These are phyloP conservation scores for Trichosporon sp. DNA, from an alignment of 1,284 basidiomycete genomes.

Conservation along the genomic window DNA sequence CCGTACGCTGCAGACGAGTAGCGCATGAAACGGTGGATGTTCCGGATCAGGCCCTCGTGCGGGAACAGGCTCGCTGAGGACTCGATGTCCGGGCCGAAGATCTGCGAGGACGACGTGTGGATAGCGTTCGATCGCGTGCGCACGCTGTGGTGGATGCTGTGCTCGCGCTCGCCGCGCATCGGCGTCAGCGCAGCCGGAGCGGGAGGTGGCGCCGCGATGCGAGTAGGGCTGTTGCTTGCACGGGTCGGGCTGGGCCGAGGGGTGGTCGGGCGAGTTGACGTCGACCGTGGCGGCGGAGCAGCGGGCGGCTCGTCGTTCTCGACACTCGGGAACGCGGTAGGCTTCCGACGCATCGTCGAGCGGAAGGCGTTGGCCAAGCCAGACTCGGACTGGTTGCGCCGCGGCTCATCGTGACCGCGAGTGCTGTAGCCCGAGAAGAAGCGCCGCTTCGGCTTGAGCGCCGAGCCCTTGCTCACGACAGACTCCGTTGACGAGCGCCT, in stretches of 20 bases:
- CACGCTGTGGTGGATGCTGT: conserved; percentile 10
- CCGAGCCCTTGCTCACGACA: not conserved
- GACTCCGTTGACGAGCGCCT: not conserved
- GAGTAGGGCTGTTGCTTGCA: not conserved
- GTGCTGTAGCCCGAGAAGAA: not conserved
- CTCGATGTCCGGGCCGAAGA: conserved; percentile 17
- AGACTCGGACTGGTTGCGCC: not conserved
- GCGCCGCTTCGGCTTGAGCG: not conserved
- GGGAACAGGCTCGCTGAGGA: conserved; percentile 44
- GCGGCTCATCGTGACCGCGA: not conserved
- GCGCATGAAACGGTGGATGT: conserved; percentile 52
- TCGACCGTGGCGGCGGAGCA: not conserved
- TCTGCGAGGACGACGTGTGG: conserved; percentile 16
- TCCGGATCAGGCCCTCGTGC: conserved; percentile 47
- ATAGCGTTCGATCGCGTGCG: conserved; percentile 21
- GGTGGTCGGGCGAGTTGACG: not conserved
- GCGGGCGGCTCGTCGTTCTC: conserved; percentile 3
- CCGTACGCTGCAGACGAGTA: conserved; percentile 51
- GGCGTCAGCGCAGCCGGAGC: not conserved
- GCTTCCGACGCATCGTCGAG: not conserved
- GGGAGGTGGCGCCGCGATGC: not conserved
- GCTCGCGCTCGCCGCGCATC: conserved; percentile 2
- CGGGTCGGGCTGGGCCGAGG: not conserved
- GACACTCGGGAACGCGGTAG: conserved; percentile 4
- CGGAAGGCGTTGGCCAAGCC: not conserved